These are phyloP conservation scores for Flaveria ramosissima DNA, from an alignment of 129 eudicot species.

Conservation along the genomic window DNA sequence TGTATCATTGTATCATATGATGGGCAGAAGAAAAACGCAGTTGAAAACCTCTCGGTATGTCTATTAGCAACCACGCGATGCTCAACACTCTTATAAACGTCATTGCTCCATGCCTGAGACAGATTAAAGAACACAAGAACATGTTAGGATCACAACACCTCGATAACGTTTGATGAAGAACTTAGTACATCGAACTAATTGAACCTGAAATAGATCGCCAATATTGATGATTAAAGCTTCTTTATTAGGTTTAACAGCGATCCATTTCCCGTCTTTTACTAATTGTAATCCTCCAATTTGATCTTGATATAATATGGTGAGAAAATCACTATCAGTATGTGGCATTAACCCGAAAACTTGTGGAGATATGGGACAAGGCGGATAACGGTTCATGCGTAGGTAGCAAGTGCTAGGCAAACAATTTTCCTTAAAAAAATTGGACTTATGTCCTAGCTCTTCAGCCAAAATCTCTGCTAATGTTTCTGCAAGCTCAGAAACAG, in stretches of 20 bases:
- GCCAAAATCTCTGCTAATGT: constrained; percentile 61
- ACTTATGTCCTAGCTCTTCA: constrained; percentile 47
- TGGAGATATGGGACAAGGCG: constrained; percentile 49
- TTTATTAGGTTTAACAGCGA: constrained; percentile 70
- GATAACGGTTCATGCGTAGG: constrained; percentile 74
- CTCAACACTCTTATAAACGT: constrained; percentile 71
- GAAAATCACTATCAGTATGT: constrained; percentile 85
- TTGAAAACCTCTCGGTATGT: constrained; percentile 62
- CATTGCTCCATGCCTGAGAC: constrained; percentile 91
- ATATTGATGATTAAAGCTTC: constrained; percentile 75
- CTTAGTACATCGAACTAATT: background rate
- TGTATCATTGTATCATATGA: constrained; percentile 60
- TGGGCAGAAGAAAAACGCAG: constrained; percentile 87
- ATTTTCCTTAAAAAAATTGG: constrained; percentile 41
- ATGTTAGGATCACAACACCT: no score
- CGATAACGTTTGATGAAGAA: no score
- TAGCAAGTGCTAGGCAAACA: constrained; percentile 60
- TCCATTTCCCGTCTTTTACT: constrained; percentile 76
- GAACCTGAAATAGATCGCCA: constrained; percentile 86
- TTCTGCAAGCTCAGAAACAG: constrained; percentile 52
- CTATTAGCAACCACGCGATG: constrained; percentile 72
- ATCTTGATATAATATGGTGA: constrained; percentile 80
- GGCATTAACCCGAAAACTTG: constrained; percentile 58
- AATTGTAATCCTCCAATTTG: constrained; percentile 71
- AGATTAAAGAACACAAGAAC: background rate